Percentiles rank a stretch among this genome's conserved stretches.
Conservation (phyloP, 2,329 filamentous ascomycete genomes). For the Aciculosporium take region DNA sequence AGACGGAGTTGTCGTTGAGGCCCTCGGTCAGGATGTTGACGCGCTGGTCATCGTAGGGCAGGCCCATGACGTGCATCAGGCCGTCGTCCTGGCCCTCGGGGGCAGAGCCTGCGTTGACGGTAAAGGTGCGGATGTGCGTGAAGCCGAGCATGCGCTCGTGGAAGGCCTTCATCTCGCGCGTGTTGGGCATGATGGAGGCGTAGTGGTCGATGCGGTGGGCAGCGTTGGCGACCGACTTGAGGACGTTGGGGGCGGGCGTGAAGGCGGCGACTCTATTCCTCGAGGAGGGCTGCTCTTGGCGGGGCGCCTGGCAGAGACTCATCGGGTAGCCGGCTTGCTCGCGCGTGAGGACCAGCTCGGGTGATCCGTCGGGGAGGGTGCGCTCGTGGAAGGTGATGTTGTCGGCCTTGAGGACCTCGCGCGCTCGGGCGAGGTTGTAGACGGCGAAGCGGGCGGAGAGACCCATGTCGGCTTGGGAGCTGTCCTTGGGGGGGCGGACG, state of each 20-base stretch:
- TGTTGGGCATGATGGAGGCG: background rate
- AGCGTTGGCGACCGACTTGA: background rate
- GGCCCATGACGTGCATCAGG: background rate
- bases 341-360: background rate
- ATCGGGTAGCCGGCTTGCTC: background rate
- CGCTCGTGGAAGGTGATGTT: background rate
- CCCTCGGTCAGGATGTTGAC: slow-evolving; percentile 1
- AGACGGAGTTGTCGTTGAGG: background rate
- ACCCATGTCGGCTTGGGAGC: background rate
- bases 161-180: background rate
- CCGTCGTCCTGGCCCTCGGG: background rate
- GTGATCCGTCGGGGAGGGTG: background rate
- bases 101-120: background rate
- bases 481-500: background rate
- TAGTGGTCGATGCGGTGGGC: background rate
- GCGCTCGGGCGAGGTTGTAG: background rate
- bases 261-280: background rate
- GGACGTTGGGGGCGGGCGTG: background rate
- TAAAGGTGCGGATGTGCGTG: background rate
- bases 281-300: no score
- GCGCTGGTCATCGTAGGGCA: background rate
- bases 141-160: background rate
- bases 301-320: background rate
- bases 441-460: background rate
- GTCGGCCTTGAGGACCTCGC: background rate